Evolutionary conservation across 2,329 filamentous ascomycete genomes (phyloP).

Genomic region (Colletotrichum zoysiae): DNA sequence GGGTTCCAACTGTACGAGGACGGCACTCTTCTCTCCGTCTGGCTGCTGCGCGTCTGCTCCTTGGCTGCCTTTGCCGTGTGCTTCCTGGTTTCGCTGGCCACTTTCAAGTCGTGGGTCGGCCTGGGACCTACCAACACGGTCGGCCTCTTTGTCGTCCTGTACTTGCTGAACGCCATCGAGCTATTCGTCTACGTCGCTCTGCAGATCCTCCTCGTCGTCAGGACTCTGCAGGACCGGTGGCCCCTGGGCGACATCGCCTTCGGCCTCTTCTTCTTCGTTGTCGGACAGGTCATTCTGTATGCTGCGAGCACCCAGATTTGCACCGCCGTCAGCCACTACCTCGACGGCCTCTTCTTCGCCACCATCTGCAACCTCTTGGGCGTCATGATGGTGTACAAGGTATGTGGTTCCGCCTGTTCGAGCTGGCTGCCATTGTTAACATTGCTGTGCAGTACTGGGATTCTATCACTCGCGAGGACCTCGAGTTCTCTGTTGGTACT

Average conservation of each 20-base stretch:
- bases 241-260: conserved; percentile 92
- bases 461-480: conserved; percentile 96
- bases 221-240: conserved; percentile 95
- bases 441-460: conserved; percentile 86
- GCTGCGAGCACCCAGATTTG: conserved; percentile 90
- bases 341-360: conserved; percentile 94
- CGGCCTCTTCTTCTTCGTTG: conserved; percentile 89
- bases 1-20: conserved; percentile 99
- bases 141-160: conserved; percentile 91
- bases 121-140: conserved; percentile 87
- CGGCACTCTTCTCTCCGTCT: conserved; percentile 91
- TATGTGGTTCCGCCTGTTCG: conserved; percentile 49
- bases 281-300: conserved; percentile 93
- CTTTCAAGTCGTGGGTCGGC: conserved; percentile 92
- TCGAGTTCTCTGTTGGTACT: conserved; percentile 96
- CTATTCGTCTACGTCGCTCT: conserved; percentile 87
- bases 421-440: conserved; percentile 21
- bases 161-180: conserved; percentile 89
- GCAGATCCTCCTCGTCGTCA: conserved; percentile 88
- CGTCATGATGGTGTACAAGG: conserved; percentile 99
- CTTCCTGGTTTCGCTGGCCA: conserved; percentile 88
- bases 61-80: conserved; percentile 86
- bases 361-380: conserved; percentile 93
- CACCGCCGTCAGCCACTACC: conserved; percentile 85
- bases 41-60: conserved; percentile 87